Evolutionary conservation across 2,329 filamentous ascomycete genomes (phyloP), one percentile per base, ranked within the genome.

Genomic region (Tolypocladium nubicola): DNA sequence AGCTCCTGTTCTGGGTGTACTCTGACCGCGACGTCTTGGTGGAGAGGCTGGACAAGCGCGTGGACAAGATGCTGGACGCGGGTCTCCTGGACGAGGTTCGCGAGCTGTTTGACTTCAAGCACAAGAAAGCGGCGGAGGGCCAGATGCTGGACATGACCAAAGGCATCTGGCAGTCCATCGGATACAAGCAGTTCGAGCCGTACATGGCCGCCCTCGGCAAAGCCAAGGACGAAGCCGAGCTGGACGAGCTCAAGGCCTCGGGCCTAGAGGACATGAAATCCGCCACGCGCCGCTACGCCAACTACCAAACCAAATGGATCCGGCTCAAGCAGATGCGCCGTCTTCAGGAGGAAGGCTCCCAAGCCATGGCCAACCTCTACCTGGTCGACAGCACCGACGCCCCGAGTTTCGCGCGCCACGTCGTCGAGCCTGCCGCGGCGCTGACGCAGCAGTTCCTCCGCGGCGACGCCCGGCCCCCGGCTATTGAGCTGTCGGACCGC

Each of bases 101-200:
- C 30, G 67, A 76, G 53, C 71, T 84, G 50, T 75, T 76, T 59
- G 63, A 72, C 1, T 75, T 76, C 53, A 74, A 73, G 56, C 70
- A 62, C 21, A 56, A 65, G 2, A 67, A 67, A 21, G 61, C 68
- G 0, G 67, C 73, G 0, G 65, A 74, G 1, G 86, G 84, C 0
- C 70, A 76, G 1, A 62, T 71, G 0, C 72, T 94, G 2, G 90
- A 97, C 66, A 79, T 84, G 62, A 88, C 83, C 1, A 84, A 86
- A 56, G 95, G 94, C 0, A 95, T 99, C 49, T 99, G 93, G 91
- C 88, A 96, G 56, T 94, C 92, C 1, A 99, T 99, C 60, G 94
- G 94, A 1, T 97, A 91, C 73, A 97, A 95, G 69, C 90, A 99
- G 67, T 88, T 97, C 67, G 81, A 88, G 58, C 79, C 83, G 0